Conservation (phyloP, 106 monocot genomes). For the Dendrobium huoshanense region DNA sequence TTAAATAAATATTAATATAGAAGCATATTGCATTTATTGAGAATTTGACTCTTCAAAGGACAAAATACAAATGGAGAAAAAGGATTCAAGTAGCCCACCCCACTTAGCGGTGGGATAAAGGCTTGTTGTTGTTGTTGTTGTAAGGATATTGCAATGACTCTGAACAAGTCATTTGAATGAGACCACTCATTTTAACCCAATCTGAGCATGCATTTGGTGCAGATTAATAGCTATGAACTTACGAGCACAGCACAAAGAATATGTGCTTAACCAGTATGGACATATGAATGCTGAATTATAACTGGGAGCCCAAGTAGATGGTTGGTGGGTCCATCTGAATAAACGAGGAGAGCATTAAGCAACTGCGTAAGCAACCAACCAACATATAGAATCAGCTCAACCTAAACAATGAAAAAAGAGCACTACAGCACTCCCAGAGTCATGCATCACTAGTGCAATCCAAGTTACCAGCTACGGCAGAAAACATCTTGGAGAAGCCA, state of each 20-base stretch:
- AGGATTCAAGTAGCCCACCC: too few relatives aligned
- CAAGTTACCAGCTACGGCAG: not conserved
- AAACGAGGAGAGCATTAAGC: not conserved
- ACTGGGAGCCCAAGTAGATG: not conserved
- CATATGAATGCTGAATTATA: not conserved
- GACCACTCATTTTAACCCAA: not conserved
- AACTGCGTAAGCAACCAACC: not conserved
- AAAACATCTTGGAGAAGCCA: not conserved
- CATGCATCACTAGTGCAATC: not conserved
- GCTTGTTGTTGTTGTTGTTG: too few relatives aligned
- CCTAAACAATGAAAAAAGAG: not conserved
- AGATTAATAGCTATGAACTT: not conserved
- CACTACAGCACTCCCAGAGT: too few relatives aligned
- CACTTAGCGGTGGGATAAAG: too few relatives aligned
- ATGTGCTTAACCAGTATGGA: not conserved
- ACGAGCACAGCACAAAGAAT: not conserved
- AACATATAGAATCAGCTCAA: not conserved
- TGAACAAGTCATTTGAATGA: not conserved
- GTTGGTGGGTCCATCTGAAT: not conserved
- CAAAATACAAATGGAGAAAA: too few relatives aligned
- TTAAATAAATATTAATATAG: too few relatives aligned
- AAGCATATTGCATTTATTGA: not conserved
- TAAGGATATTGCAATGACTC: not conserved
- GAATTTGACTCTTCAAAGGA: too few relatives aligned
- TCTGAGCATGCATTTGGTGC: not conserved